phyloP scores from a whole-genome alignment of 306 rosid species.

The Lathyrus oleraceus region DNA sequence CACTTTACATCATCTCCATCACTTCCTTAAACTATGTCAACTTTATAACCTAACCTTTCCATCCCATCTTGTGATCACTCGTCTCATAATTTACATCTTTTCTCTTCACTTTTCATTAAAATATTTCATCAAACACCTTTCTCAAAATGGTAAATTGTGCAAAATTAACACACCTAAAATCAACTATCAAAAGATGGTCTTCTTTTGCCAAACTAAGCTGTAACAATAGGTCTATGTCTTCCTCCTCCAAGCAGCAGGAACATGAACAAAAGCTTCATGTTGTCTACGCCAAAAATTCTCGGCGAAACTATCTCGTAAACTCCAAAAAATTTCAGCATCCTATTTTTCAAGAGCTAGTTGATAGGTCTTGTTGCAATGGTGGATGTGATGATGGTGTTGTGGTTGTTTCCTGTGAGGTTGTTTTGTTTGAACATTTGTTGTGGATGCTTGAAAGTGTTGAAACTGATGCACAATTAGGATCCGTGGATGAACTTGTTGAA shows the following conservation, averaged over 20 bases:
- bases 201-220: slow-evolving; percentile 70
- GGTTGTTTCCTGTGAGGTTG: too few species aligned
- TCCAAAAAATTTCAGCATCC: slow-evolving; percentile 75
- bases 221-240: slow-evolving; percentile 41
- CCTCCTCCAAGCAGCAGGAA: slow-evolving; percentile 4
- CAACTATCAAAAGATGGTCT: slow-evolving; percentile 77
- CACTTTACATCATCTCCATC: neutral
- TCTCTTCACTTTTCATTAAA: neutral
- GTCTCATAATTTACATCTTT: neutral
- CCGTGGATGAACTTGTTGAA: slow-evolving; percentile 77
- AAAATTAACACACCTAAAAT: slow-evolving; percentile 80
- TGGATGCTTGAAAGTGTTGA: slow-evolving; percentile 86
- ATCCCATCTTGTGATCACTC: slow-evolving; percentile 27
- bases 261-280: slow-evolving; percentile 45
- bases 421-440: slow-evolving; percentile 83
- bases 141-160: slow-evolving; percentile 59
- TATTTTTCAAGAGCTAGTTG: slow-evolving; percentile 74
- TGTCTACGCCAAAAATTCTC: slow-evolving; percentile 74
- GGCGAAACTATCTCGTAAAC: slow-evolving; percentile 66
- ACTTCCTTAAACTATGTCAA: neutral
- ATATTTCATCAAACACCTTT: neutral
- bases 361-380: slow-evolving; percentile 37
- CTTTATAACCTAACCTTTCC: slow-evolving; percentile 53
- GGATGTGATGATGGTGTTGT: neutral
- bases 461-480: slow-evolving; percentile 67